phyloP scores from a whole-genome alignment of 176 grass and related monocot genomes.

The Zea luxurians region DNA sequence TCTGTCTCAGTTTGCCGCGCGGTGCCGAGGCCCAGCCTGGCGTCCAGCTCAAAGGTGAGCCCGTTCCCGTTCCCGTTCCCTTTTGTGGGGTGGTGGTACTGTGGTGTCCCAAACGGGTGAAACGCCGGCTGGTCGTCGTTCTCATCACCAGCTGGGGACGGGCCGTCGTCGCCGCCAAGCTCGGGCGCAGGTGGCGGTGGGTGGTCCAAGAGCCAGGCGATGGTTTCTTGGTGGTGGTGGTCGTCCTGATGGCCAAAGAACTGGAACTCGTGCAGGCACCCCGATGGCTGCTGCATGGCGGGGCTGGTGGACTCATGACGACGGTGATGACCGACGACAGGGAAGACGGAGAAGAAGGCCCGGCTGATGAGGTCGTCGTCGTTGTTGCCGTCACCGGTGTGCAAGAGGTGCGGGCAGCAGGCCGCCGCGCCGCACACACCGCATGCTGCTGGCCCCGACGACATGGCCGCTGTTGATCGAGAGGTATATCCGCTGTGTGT shows the following conservation, averaged over 20 bases:
- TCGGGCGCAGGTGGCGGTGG: not conserved
- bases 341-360: not conserved
- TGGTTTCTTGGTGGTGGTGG: not conserved
- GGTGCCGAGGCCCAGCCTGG: not conserved
- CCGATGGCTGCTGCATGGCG: not conserved
- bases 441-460: not conserved
- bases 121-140: not conserved
- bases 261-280: constrained; percentile 26
- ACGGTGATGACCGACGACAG: not conserved
- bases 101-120: not conserved
- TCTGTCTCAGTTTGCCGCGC: not conserved
- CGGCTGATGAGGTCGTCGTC: not conserved
- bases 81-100: not conserved
- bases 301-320: not conserved
- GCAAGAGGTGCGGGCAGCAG: not conserved
- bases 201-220: constrained; percentile 34
- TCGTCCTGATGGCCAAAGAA: constrained; percentile 26
- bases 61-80: constrained; percentile 17
- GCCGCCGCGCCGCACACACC: not conserved
- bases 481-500: too few species aligned
- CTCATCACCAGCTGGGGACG: not conserved
- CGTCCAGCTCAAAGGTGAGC: constrained; percentile 25
- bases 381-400: not conserved
- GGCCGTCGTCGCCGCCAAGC: not conserved
- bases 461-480: not conserved